phyloP scores from a whole-genome alignment of 495 filamentous ascomycete genomes.

The Hamigera avellanea region DNA sequence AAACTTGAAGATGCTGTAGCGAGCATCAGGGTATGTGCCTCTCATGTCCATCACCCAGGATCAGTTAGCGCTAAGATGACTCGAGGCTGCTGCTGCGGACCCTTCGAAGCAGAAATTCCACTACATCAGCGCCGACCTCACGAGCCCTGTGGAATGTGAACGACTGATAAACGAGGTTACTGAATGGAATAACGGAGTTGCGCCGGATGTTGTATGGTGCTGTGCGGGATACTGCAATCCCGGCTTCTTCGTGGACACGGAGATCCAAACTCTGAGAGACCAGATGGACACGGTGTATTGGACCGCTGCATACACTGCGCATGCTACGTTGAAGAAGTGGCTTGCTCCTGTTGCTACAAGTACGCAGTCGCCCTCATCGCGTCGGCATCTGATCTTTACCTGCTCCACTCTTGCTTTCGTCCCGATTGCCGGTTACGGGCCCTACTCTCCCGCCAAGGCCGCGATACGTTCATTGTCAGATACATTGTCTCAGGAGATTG shows the following conservation, averaged over 20 bases:
- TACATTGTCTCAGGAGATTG: conserved; percentile 68
- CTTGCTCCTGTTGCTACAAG: conserved; percentile 26
- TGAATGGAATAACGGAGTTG: conserved; percentile 65
- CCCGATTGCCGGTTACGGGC: conserved; percentile 69
- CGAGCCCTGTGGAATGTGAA: conserved; percentile 50
- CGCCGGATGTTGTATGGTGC: conserved; percentile 86
- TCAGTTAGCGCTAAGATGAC: conserved; percentile 6
- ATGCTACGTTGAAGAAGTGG: conserved; percentile 44
- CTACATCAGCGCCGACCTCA: conserved; percentile 77
- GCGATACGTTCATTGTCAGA: conserved; percentile 79
- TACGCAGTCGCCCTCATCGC: conserved; percentile 20
- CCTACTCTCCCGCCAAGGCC: conserved; percentile 77
- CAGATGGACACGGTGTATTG: conserved; percentile 94
- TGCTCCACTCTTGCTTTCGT: conserved; percentile 65
- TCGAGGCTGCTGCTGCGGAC: conserved; percentile 45
- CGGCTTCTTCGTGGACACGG: conserved; percentile 64
- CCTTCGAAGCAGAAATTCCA: conserved; percentile 63
- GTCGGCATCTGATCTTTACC: conserved; percentile 81
- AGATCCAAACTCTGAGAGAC: conserved; percentile 47
- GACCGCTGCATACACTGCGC: conserved; percentile 77
- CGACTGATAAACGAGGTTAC: conserved; percentile 60
- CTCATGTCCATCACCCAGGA: background rate
- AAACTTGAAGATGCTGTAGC: conserved; percentile 67
- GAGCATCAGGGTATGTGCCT: conserved; percentile 48
- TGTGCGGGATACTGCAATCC: conserved; percentile 71